Base-by-base conservation (phyloP, 1,139 yeast genomes). In the Diutina neorugosa region DNA sequence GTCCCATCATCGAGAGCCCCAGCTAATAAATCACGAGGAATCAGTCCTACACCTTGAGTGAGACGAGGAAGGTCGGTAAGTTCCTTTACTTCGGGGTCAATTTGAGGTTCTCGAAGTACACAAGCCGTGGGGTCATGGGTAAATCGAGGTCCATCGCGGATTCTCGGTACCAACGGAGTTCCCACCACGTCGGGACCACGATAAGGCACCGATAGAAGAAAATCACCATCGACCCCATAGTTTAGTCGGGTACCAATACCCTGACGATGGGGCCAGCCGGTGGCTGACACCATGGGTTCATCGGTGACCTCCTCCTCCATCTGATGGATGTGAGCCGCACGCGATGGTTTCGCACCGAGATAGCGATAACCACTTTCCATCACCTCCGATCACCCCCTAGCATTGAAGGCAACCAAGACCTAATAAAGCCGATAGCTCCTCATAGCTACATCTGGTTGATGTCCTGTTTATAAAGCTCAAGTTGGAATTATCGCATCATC, bases 151-250 rank as follows among this genome's bases (percentile, higher is more conserved):
- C 43, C 43, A 18, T 18, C 43, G 20, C 20, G 43, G 19, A 6
- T 7, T n/a, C 43, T 9, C 2, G 20, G 43, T 4, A 18, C 8
- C n/a, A 23, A 1, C 7, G 50, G n/a, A 19, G 40, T 4, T 7
- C 34, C 48, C 19, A 19, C 7, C 11, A 14, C 19, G 12, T 12
- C 16, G 34, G 19, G 16, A 14, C 50, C 50, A 3, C 40, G 21
- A 6, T 20, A 23, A 14, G 27, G 50, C 6, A 27, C 40, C 20
- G n/a, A 16, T 2, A 46, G 11, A 27, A 46, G 50, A 9, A 18
- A 40, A 8, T 46, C 50, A 2, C 50, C 50, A 16, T 46, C 50
- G 1, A 46, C 50, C 8, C 50, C 50, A 11, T 46, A 46, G 50
- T 46, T 46, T 46, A 46, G 50, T 46, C 50, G 50, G 2, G 23